phyloP scores from a whole-genome alignment of 2,329 filamentous ascomycete species.

The Penicillium brasilianum region DNA sequence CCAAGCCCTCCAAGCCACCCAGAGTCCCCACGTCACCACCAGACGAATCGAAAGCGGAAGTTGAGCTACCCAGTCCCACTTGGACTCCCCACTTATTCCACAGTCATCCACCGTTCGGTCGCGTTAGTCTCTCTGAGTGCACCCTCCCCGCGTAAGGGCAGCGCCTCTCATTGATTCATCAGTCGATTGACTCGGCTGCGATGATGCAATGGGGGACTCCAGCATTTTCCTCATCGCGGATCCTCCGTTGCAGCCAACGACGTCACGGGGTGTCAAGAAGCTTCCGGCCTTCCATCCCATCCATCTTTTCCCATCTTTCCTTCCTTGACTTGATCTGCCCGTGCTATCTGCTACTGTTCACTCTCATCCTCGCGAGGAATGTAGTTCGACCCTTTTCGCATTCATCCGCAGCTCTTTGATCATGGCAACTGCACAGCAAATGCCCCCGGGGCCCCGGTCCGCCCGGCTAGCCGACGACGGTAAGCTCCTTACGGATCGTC shows the following conservation, averaged over 20 bases:
- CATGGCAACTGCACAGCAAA: conserved; percentile 40
- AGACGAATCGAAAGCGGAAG: conserved; percentile 11
- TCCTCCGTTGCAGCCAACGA: conserved; percentile 36
- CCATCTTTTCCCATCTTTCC: conserved; percentile 13
- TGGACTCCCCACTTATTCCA: background rate
- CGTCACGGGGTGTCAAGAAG: conserved; percentile 37
- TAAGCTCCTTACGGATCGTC: conserved; percentile 29
- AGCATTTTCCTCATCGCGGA: conserved; percentile 20
- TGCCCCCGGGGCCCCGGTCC: conserved; percentile 34
- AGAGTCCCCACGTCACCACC: conserved; percentile 23
- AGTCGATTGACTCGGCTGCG: conserved; percentile 16
- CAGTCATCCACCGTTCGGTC: background rate
- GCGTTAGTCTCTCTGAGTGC: background rate
- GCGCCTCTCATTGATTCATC: conserved; percentile 28
- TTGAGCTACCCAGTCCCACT: background rate
- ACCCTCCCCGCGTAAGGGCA: conserved; percentile 6
- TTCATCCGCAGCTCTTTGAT: conserved; percentile 17
- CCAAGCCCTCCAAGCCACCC: background rate
- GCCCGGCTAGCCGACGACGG: conserved; percentile 42
- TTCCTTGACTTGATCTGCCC: background rate
- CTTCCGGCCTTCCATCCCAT: conserved; percentile 35
- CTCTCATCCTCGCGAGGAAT: conserved; percentile 4
- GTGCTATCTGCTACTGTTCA: background rate
- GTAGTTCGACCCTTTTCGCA: conserved; percentile 17
- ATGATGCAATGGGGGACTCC: conserved; percentile 31